Conservation (phyloP, 2,329 filamentous ascomycete species). For the Dactylonectria macrodidyma region DNA sequence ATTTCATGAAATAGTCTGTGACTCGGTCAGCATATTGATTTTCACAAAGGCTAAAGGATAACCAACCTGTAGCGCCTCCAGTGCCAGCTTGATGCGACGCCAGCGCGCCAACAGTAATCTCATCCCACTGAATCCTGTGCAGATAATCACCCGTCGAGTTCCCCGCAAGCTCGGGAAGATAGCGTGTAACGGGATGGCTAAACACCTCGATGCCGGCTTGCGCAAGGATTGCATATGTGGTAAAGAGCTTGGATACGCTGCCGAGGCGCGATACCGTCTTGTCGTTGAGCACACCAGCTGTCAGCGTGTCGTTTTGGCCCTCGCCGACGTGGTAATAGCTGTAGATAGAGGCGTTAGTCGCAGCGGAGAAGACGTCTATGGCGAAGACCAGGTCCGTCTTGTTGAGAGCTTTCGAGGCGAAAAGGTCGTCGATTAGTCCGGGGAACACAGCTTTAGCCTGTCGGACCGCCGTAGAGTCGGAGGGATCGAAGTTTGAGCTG, state of each 20-base stretch:
- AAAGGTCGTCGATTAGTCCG: constrained; percentile 22
- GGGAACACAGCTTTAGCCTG: constrained; percentile 36
- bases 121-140: constrained; percentile 34
- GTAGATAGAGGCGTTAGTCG: constrained; percentile 44
- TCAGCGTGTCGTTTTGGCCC: constrained; percentile 32
- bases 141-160: constrained; percentile 19
- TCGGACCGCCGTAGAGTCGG: constrained; percentile 21
- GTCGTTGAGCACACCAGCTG: constrained; percentile 34
- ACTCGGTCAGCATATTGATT: not conserved
- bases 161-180: constrained; percentile 37
- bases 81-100: constrained; percentile 39
- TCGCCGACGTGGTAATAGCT: constrained; percentile 42
- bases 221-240: constrained; percentile 12
- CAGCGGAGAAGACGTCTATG: constrained; percentile 46
- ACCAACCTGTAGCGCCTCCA: constrained; percentile 25
- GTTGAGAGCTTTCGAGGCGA: constrained; percentile 26
- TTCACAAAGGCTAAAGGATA: too few relatives aligned
- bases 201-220: constrained; percentile 38
- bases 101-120: constrained; percentile 40
- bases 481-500: constrained; percentile 38
- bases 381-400: constrained; percentile 37
- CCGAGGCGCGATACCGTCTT: constrained; percentile 30
- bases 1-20: not conserved
- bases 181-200: constrained; percentile 34
- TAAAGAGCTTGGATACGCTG: constrained; percentile 32